A percentile compares a stretch with the other conserved stretches of the same genome.
phyloP scores from a whole-genome alignment of 495 filamentous ascomycete species.

The Chaetomium fimeti region DNA sequence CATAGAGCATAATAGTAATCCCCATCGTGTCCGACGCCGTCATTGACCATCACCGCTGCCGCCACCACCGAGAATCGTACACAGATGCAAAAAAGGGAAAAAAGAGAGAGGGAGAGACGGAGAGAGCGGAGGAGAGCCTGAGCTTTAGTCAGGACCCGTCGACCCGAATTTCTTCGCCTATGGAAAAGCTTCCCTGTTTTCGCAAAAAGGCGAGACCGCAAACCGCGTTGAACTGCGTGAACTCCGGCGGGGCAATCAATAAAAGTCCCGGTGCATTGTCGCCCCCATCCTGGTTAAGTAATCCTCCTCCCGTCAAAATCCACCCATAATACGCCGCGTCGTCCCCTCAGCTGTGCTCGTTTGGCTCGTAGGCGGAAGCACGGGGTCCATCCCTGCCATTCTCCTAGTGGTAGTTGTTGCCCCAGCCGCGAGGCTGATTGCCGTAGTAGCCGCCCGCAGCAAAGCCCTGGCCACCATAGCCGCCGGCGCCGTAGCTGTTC shows the following conservation, averaged over 20 bases:
- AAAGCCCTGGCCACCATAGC: slow-evolving; percentile 58
- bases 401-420: slow-evolving; percentile 63
- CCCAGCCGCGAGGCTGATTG: slow-evolving; percentile 59
- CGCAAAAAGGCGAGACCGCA: not conserved
- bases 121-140: not conserved
- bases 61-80: slow-evolving; percentile 3
- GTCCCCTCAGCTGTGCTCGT: not conserved
- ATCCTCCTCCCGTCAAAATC: not conserved
- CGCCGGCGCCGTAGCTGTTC: slow-evolving; percentile 45
- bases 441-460: slow-evolving; percentile 52
- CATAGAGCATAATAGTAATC: not conserved
- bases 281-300: not conserved
- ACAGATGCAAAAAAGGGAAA: slow-evolving; percentile 8
- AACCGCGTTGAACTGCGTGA: not conserved
- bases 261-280: not conserved
- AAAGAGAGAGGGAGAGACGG: not conserved
- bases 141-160: not conserved
- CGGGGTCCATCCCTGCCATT: slow-evolving; percentile 3
- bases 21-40: not conserved
- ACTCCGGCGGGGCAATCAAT: not conserved
- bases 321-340: not conserved
- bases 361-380: not conserved
- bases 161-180: slow-evolving; percentile 15
- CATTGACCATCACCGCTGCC: not conserved
- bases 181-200: slow-evolving; percentile 5